Conservation (phyloP, 768 basidiomycete species). For the Infundibulicybe gibba region DNA sequence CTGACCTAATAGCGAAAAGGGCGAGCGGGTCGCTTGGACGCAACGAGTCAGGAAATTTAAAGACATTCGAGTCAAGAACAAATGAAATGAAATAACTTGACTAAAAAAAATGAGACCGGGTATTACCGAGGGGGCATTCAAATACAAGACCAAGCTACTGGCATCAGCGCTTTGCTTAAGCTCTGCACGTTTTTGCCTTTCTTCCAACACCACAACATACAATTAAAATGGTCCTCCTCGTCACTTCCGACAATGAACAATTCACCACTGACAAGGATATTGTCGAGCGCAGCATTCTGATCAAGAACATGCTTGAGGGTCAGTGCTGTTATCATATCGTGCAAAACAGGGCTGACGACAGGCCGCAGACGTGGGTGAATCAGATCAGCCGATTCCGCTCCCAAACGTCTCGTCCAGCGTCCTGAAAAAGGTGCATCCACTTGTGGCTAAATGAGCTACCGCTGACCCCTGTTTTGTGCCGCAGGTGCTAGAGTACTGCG, state of each 20-base stretch:
- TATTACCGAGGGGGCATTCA: slow-evolving; percentile 29
- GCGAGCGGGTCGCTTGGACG: slow-evolving; percentile 30
- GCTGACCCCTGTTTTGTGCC: no score
- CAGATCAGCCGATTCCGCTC: slow-evolving; percentile 89
- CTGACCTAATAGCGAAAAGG: slow-evolving; percentile 49
- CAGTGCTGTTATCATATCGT: background rate
- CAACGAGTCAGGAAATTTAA: slow-evolving; percentile 48
- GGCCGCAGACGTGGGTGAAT: slow-evolving; percentile 83
- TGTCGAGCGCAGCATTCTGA: slow-evolving; percentile 91
- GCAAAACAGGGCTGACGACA: no score
- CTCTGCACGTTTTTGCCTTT: slow-evolving; percentile 9
- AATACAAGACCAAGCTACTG: slow-evolving; percentile 23
- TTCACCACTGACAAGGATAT: slow-evolving; percentile 94
- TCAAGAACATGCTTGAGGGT: slow-evolving; percentile 99
- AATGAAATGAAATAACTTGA: background rate
- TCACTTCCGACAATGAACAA: slow-evolving; percentile 93
- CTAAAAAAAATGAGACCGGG: slow-evolving; percentile 23
- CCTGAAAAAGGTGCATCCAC: slow-evolving; percentile 80
- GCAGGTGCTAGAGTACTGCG: slow-evolving; percentile 98
- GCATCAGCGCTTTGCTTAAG: slow-evolving; percentile 14
- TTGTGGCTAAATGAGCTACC: no score
- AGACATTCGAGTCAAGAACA: slow-evolving; percentile 30
- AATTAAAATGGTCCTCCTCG: slow-evolving; percentile 83
- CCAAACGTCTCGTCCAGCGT: slow-evolving; percentile 94
- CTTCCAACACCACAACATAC: slow-evolving; percentile 4